Evolutionary conservation across 2,329 filamentous ascomycete genomes (phyloP).

Genomic region (Trichoderma simmonsii): DNA sequence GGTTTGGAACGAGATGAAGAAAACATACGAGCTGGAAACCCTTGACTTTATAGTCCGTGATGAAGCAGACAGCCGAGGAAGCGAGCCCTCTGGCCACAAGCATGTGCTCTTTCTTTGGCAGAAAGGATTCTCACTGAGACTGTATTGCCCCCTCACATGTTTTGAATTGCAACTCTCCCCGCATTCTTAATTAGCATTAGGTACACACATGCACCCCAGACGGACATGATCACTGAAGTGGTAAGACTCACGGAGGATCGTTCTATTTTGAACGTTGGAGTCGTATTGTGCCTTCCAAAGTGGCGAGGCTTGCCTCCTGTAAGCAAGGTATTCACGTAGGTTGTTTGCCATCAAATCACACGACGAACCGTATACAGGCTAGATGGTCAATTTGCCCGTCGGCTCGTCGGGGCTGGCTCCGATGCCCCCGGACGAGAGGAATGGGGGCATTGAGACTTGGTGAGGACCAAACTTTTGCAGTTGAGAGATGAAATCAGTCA

Average conservation of each 20-base stretch:
- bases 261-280: neutral
- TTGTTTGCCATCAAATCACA: neutral
- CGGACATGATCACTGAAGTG: constrained; percentile 4
- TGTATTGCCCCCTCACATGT: neutral
- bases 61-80: neutral
- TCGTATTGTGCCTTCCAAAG: neutral
- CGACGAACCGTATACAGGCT: neutral
- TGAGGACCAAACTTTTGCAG: accelerated
- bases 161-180: neutral
- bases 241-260: neutral
- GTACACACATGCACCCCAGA: neutral
- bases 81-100: neutral
- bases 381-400: neutral
- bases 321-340: neutral
- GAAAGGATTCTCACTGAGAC: neutral
- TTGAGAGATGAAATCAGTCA: too few relatives aligned
- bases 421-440: neutral
- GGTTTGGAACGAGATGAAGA: neutral
- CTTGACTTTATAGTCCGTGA: neutral
- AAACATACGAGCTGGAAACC: neutral
- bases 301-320: neutral
- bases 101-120: neutral
- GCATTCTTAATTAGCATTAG: neutral
- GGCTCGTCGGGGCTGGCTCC: neutral
- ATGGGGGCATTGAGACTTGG: neutral